These are phyloP conservation scores for Fusarium decemcellulare DNA, from an alignment of 2,329 filamentous ascomycete genomes.

Conservation along the genomic window DNA sequence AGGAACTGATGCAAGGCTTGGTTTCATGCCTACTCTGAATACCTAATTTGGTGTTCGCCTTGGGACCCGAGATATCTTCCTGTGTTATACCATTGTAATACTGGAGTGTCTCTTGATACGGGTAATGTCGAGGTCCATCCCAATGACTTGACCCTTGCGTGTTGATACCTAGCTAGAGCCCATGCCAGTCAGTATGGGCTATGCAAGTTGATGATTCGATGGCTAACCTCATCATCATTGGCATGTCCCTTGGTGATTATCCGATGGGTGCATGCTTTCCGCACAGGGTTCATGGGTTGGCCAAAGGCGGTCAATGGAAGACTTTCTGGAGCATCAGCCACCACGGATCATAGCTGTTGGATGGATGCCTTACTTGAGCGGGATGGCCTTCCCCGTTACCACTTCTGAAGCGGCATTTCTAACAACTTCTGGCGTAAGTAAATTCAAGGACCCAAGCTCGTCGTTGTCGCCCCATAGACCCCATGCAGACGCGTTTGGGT, in stretches of 20 bases:
- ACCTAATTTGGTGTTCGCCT: not conserved
- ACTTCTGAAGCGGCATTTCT: not conserved
- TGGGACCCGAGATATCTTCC: not conserved
- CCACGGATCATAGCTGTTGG: too few species aligned
- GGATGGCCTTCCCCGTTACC: not conserved
- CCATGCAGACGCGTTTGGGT: not conserved
- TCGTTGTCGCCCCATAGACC: not conserved
- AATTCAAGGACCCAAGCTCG: not conserved
- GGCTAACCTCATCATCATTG: not conserved
- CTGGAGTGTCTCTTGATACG: not conserved
- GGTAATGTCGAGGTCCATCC: not conserved
- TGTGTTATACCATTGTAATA: not conserved
- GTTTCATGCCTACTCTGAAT: not conserved
- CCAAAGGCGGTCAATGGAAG: not conserved
- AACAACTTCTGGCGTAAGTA: not conserved
- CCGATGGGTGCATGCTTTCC: not conserved
- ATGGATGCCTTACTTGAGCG: not conserved
- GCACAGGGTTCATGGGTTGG: not conserved
- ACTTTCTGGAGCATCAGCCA: not conserved
- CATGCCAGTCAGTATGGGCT: not conserved
- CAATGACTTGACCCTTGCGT: not conserved
- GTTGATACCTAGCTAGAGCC: not conserved
- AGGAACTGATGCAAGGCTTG: too few species aligned
- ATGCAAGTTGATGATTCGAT: too few species aligned
- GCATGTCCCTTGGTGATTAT: constrained; percentile 1